Conservation (phyloP, 768 basidiomycete species). For the Hirschioporus abietinus region DNA sequence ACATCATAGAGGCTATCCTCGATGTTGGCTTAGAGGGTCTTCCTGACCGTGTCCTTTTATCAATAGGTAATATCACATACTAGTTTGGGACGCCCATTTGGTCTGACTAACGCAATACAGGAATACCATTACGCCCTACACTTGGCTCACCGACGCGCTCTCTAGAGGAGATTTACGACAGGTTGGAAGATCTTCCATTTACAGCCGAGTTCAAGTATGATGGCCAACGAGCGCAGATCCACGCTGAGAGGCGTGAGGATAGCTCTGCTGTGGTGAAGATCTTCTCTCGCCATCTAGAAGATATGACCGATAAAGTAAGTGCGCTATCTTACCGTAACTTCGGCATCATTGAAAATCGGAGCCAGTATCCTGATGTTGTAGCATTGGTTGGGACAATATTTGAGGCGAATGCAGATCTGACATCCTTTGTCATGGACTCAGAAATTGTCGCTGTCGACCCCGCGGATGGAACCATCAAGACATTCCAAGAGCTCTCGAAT, state of each 20-base stretch:
- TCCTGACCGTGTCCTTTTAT: conserved; percentile 53
- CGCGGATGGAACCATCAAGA: conserved; percentile 51
- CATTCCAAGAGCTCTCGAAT: conserved; percentile 85
- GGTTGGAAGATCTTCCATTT: conserved; percentile 62
- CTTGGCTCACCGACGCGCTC: conserved; percentile 85
- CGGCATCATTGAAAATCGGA: conserved; percentile 6
- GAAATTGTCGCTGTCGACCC: conserved; percentile 84
- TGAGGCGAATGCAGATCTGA: conserved; percentile 31
- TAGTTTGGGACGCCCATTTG: conserved; percentile 6
- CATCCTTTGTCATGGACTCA: conserved; percentile 77
- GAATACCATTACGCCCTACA: conserved; percentile 80
- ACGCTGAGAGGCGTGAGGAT: conserved; percentile 35
- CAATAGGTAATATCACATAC: conserved; percentile 50
- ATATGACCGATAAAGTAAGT: conserved; percentile 82
- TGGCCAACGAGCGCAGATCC: conserved; percentile 82
- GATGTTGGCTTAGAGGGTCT: conserved; percentile 57
- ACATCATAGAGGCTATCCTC: conserved; percentile 59
- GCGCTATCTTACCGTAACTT: background rate
- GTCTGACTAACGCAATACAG: conserved; percentile 29
- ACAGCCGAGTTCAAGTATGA: conserved; percentile 91
- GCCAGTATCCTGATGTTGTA: conserved; percentile 78
- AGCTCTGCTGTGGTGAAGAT: conserved; percentile 44
- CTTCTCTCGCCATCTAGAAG: conserved; percentile 87
- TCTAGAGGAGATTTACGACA: conserved; percentile 75
- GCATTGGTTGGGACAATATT: conserved; percentile 51